Base-by-base conservation (phyloP, 768 basidiomycete species). In the Butyriboletus loyo region DNA sequence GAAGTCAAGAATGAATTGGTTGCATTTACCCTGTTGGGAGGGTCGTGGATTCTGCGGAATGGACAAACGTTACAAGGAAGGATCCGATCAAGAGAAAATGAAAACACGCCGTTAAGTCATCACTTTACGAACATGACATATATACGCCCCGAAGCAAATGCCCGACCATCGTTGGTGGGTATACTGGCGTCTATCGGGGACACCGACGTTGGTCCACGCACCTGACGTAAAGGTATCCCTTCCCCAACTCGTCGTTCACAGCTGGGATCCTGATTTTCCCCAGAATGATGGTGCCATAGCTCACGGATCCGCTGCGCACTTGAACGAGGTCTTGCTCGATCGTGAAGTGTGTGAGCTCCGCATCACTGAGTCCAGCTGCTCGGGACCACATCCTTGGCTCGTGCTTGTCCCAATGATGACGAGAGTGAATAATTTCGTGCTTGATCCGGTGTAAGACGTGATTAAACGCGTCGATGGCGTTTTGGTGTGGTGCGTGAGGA, bases 211-310 rank as follows among this genome's bases (percentile, higher is more conserved):
- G 50, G 36, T 10, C 36, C 45, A 67, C 76, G 59, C 59, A 87
- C 87, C 86, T 80, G 63, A 89, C 80, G 57, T 90, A 87, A 48
- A 89, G 60, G 61, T 77, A 88, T 11, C 87, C 87, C 59, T 75
- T 74, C 27, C 87, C 86, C 28, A 59, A 19, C 60, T 80, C 72
- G 61, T 88, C 87, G 7, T 79, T 73, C 48, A 89, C 72, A 21
- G 79, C 85, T 8, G 86, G 85, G 40, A 90, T 75, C 59, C 78
- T 79, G 66, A 90, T 79, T 76, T 91, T 89, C 25, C 89, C 88
- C 11, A 92, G 66, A 54, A 92, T 80, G 51, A 90, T 80, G 10
- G 77, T 81, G 15, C 89, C 89, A 65, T 90, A 83, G 52, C 83
- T 77, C 31, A 83, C 84, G 34, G 68, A 55, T 5, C 77, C 86